A percentile compares a stretch with the other conserved stretches of the same genome.
phyloP scores from a whole-genome alignment of 169 alveolate species.

The Babesia microti region DNA sequence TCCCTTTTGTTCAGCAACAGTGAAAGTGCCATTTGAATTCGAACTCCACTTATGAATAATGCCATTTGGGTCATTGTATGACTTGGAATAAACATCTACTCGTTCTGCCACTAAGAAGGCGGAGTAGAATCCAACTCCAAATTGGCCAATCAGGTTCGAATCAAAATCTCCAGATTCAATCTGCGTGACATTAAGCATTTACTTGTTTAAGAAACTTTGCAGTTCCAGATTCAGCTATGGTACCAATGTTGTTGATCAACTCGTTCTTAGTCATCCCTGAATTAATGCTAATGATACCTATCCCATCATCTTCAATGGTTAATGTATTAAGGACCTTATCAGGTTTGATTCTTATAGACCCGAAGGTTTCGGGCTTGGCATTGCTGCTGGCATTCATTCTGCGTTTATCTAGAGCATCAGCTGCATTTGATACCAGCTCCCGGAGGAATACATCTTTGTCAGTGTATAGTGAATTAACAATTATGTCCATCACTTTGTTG shows the following conservation, averaged over 20 bases:
- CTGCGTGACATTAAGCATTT: background rate
- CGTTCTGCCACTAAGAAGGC: conserved; percentile 95
- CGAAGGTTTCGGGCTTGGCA: conserved; percentile 42
- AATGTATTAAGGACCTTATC: conserved; percentile 87
- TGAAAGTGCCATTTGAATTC: conserved; percentile 87
- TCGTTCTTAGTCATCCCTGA: conserved; percentile 97
- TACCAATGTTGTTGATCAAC: conserved; percentile 94
- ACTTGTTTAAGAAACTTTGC: conserved; percentile 76
- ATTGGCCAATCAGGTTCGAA: conserved; percentile 95
- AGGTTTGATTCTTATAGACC: conserved; percentile 81
- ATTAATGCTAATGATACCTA: too few species aligned
- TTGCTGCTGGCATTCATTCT: conserved; percentile 48
- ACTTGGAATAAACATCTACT: conserved; percentile 91
- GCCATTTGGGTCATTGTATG: conserved; percentile 78
- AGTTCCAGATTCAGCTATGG: conserved; percentile 99
- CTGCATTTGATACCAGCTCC: conserved; percentile 95
- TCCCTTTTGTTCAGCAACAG: conserved; percentile 75
- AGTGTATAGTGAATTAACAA: conserved; percentile 95
- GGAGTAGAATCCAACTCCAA: conserved; percentile 99
- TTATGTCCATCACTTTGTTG: conserved; percentile 95
- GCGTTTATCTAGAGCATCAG: conserved; percentile 96
- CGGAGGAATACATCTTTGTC: conserved; percentile 95
- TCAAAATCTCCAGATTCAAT: conserved; percentile 82
- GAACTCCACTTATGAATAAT: conserved; percentile 91
- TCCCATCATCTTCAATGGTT: conserved; percentile 94